Base-by-base conservation (phyloP, 2,329 filamentous ascomycete genomes). In the Fusarium odoratissimum region DNA sequence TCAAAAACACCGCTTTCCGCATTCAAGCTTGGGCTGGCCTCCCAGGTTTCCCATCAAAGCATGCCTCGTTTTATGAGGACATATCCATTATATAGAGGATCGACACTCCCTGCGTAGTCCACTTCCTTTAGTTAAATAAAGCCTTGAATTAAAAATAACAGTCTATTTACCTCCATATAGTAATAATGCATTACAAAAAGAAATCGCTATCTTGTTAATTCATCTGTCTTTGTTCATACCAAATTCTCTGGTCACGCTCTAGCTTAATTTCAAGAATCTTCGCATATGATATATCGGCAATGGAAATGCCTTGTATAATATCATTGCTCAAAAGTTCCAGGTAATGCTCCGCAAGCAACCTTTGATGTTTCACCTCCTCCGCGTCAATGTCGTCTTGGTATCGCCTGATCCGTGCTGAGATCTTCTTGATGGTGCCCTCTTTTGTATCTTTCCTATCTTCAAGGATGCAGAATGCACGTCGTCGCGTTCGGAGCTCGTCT, bases 291-390 rank as follows among this genome's bases (percentile, higher is more conserved):
- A 60, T 60, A 17, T 60, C 57, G 3, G 45, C n/a, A 21, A 54
- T 52, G 19, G 28, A 33, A 28, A 60, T 52, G 6, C 23, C 49
- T 28, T 56, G 37, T 31, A 60, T 60, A 6, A 56, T 44, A 9
- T 61, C 58, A 44, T 61, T 61, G 48, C 49, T 61, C 31, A 61
- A 37, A 56, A 61, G 37, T 21, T 61, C 58, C 31, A 61, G 5
- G 6, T 61, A 61, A 31, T 61, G 48, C 58, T 61, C 58, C 38
- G 58, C 58, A 17, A 61, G 37, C 25, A 61, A 31, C 23, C 58
- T 56, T 23, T 61, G 58, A n/a, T 61, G 58, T 2, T 61, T 61
- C 19, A 25, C 38, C 31, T 61, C 58, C 31, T 61, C 58, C 6
- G 58, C 58, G 5, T 61, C 58, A 25, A 60, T 60, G 8, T 60